These are phyloP conservation scores for Boletus tomentosulus DNA, from an alignment of 768 basidiomycete species.

Conservation along the genomic window DNA sequence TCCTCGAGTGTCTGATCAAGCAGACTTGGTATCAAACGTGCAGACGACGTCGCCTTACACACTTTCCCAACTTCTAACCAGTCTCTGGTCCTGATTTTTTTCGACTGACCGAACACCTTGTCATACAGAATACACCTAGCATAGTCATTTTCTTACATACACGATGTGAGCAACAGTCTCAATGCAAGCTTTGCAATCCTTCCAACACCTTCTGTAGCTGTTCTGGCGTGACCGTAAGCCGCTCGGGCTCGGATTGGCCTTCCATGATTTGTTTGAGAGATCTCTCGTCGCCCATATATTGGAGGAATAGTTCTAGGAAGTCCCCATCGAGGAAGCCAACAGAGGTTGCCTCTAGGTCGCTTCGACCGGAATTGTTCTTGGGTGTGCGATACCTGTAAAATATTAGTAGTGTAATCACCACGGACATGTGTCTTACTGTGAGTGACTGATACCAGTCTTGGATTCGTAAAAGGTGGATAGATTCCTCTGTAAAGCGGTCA, in stretches of 20 bases:
- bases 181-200: constrained; percentile 54
- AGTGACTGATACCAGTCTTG: constrained; percentile 55
- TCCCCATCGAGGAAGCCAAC: constrained; percentile 88
- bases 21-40: constrained; percentile 6
- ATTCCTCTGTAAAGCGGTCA: constrained; percentile 76
- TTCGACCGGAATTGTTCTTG: constrained; percentile 49
- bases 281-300: constrained; percentile 35
- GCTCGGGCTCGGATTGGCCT: constrained; percentile 59
- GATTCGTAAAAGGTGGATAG: constrained; percentile 50
- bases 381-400: constrained; percentile 65
- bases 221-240: constrained; percentile 40
- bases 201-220: constrained; percentile 41
- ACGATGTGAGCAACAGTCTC: constrained; percentile 19
- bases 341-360: constrained; percentile 52
- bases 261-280: constrained; percentile 49
- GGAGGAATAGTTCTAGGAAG: constrained; percentile 68
- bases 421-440: constrained; percentile 42
- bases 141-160: constrained; percentile 17
- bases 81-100: constrained; percentile 8
- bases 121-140: constrained; percentile 9
- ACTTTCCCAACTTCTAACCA: constrained; percentile 6
- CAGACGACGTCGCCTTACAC: constrained; percentile 3
- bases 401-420: neutral
- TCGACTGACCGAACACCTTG: constrained; percentile 1
- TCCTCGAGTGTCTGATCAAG: constrained; percentile 38